Evolutionary conservation across 129 eudicot species (phyloP), one percentile per base, ranked within the genome.

Genomic region (Chrysanthemum makinoi): DNA sequence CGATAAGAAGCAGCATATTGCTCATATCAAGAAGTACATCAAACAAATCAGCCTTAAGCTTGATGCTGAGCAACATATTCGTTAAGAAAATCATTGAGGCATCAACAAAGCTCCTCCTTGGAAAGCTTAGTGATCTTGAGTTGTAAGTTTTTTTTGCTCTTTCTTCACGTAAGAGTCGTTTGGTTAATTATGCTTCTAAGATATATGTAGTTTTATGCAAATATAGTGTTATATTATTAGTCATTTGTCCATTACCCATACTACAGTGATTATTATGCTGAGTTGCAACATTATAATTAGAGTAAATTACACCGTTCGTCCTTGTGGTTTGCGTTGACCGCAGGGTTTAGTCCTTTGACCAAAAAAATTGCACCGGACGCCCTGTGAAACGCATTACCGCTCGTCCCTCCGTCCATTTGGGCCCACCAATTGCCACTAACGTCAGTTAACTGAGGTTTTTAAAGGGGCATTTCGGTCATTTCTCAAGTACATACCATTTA

Each of bases 71-170:
- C 70, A 79, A 22, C 83, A 83, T 69, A 91, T 43, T 52, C 15
- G 87, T 90, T 58, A 90, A 85, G 86, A 87, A 87, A 60, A 75
- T 74, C 50, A 85, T 90, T 2, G 86, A 87, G 70, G 80, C 83
- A 0, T 95, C 96, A 0, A 87, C 95, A 5, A 90, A 90, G 65
- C 87, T 7, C 51, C 82, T 90, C 3, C 82, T 87, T 3, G 43
- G 84, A 33, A 90, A 87, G 81, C 83, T 90, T 26, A 79, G 73
- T 30, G 97, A 90, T 87, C 85, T 90, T 49, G 91, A 90, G 73
- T 87, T 87, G 91, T 90, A 83, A 76, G 95, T 74, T 35, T 64
- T 33, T 33, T 5, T 33, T 33, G 2, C 13, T 63, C 13, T 44
- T 16, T 12, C 26, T 39, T 26, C 52, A 15, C 14, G 10, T 43